Percentiles rank a stretch among this genome's conserved stretches.
Evolutionary conservation across 2,329 filamentous ascomycete genomes (phyloP).

Genomic region (Diaporthe vexans): DNA sequence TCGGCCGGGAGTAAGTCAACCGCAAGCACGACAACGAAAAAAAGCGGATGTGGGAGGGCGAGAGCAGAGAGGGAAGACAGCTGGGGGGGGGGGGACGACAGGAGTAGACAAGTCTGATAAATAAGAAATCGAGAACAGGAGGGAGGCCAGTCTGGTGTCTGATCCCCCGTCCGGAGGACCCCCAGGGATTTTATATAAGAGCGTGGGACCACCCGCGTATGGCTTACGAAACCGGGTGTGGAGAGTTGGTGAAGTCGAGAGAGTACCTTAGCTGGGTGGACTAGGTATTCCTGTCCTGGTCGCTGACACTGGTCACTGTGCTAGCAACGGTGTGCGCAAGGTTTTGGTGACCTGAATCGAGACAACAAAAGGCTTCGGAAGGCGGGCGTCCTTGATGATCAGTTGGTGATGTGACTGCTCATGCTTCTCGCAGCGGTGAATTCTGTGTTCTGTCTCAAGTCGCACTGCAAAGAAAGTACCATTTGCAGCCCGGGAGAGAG

Average conservation of each 20-base stretch:
- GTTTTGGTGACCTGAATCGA: constrained; percentile 3
- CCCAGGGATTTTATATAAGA: constrained; percentile 40
- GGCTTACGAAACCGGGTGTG: constrained; percentile 41
- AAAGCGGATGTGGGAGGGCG: constrained; percentile 4
- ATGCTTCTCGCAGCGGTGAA: background rate
- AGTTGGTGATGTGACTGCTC: background rate
- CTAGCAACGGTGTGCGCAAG: constrained; percentile 33
- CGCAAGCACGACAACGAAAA: constrained; percentile 24
- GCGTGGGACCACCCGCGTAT: constrained; percentile 37
- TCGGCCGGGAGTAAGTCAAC: constrained; percentile 36
- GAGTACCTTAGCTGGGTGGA: constrained; percentile 18
- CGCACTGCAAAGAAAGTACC: background rate
- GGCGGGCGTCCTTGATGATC: constrained; percentile 28
- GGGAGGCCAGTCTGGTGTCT: constrained; percentile 25
- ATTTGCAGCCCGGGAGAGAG: constrained; percentile 31
- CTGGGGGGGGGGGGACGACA: background rate
- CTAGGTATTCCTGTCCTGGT: constrained; percentile 18
- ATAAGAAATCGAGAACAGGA: constrained; percentile 13
- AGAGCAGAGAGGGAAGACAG: constrained; percentile 22
- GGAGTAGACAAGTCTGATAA: constrained; percentile 5
- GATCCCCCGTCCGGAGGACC: constrained; percentile 24
- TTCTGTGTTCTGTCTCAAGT: background rate
- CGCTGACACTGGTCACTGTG: constrained; percentile 34
- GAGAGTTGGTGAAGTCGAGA: constrained; percentile 34
- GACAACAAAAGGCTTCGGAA: constrained; percentile 13